Percentiles rank a stretch among this genome's conserved stretches.
Conservation (phyloP, 1,139 yeast species). For the Suhomyces bolitotheri region DNA sequence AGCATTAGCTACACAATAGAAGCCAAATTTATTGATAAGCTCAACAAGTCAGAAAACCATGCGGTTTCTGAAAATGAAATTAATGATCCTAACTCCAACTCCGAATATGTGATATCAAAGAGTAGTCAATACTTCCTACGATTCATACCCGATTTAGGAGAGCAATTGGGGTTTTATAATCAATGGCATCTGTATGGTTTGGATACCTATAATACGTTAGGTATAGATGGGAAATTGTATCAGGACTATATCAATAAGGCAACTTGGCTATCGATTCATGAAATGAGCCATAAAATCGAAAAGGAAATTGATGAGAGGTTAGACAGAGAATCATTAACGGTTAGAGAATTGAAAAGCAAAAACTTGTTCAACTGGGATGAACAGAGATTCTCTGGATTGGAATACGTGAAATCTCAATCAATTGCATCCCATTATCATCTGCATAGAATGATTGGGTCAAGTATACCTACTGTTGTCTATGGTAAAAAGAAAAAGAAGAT, state of each 20-base stretch:
- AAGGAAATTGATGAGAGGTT: conserved; percentile 38
- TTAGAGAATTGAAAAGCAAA: conserved; percentile 36
- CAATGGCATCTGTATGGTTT: conserved; percentile 25
- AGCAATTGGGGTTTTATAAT: conserved; percentile 32
- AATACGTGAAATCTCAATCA: background rate
- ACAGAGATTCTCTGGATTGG: background rate
- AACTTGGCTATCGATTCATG: conserved; percentile 40
- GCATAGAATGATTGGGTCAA: conserved; percentile 32
- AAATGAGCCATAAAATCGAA: conserved; percentile 33
- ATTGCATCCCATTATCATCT: conserved; percentile 17
- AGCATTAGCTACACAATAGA: conserved; percentile 47
- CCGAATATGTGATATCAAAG: conserved; percentile 40
- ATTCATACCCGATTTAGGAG: conserved; percentile 42
- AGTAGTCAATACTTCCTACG: conserved; percentile 42
- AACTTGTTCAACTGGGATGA: conserved; percentile 18
- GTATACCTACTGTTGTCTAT: conserved; percentile 24
- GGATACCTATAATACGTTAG: conserved; percentile 30
- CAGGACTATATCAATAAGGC: conserved; percentile 25
- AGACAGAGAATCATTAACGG: conserved; percentile 10
- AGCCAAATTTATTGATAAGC: conserved; percentile 44
- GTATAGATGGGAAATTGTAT: conserved; percentile 40
- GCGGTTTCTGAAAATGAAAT: conserved; percentile 40
- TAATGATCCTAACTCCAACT: conserved; percentile 36
- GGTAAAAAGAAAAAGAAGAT: conserved; percentile 45
- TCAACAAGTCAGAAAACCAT: conserved; percentile 25